Evolutionary conservation across 441 rosid genomes (phyloP).

Genomic region (Populus hybrid): DNA sequence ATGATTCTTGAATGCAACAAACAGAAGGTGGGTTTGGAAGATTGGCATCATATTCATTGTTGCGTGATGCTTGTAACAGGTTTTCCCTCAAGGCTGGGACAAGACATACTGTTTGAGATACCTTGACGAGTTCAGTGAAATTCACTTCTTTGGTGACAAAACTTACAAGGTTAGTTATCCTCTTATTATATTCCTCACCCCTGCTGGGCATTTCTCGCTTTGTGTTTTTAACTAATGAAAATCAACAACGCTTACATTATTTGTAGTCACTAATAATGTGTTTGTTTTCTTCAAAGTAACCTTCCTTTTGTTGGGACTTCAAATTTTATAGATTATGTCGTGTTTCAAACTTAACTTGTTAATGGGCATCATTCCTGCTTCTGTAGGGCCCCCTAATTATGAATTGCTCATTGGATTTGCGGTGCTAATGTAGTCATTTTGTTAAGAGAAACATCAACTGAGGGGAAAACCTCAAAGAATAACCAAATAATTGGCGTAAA

Average conservation of each 20-base stretch:
- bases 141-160: conserved; percentile 99
- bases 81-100: conserved; percentile 98
- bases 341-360: not conserved
- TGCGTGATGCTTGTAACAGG: conserved; percentile 39
- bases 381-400: not conserved
- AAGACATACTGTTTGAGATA: conserved; percentile 94
- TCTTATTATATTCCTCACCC: not conserved
- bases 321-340: not conserved
- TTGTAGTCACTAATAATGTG: not conserved
- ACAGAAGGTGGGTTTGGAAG: not conserved
- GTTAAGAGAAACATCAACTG: not conserved
- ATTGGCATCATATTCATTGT: conserved; percentile 2
- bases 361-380: not conserved
- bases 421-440: not conserved
- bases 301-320: not conserved
- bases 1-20: conserved; percentile 4
- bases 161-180: conserved; percentile 67
- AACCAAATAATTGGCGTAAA: not conserved
- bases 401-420: not conserved
- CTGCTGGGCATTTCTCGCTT: not conserved
- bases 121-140: conserved; percentile 69
- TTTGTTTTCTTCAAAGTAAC: not conserved
- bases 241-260: not conserved
- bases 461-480: not conserved
- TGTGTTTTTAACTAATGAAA: not conserved